Evolutionary conservation across 768 basidiomycete species (phyloP), one percentile per base, ranked within the genome.

Genomic region (Kwoniella sp.): DNA sequence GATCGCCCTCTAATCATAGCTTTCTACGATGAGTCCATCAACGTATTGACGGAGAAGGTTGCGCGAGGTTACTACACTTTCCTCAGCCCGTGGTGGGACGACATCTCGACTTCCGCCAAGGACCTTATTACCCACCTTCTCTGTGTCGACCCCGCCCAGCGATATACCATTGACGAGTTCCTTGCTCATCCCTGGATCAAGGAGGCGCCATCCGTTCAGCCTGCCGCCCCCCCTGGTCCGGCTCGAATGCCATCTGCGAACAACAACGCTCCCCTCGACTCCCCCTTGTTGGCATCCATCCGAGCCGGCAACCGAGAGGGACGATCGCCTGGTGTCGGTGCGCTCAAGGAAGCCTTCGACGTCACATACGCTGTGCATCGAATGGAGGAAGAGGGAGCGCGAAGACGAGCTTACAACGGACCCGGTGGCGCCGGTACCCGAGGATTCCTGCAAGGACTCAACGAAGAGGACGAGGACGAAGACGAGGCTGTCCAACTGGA

Each of bases 31-130:
- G 96, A 99, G 80, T 94, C 91, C 76, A 99, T 99, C 82, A 92
- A 90, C 71, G 92, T 97, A 44, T 85, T 98, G 48, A 98, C 96
- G 0, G 95, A 98, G 81, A 99, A 99, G 80, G 96, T 99, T 24
- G 96, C 96, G 1, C 84, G 89, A 64, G 96, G 96, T 5, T 90
- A 96, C 78, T 99, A 98, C 80, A 98, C 96, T 0, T 99, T 99
- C 84, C 82, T 99, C 53, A 95, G 91, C 72, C 96, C 96, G 1
- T 99, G 97, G 92, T 99, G 96, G 96, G 95, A 99, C 73, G 90
- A 96, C 69, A 91, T 97, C 68, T 91, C 88, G 65, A 77, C 83
- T 64, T 85, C 87, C 61, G 93, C 92, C 25, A 98, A 97, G 83
- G 94, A 98, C 69, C 83, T 99, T 46, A 95, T 99, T 73, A 87